phyloP scores from a whole-genome alignment of 768 basidiomycete genomes.

The Psilocybe sp. region DNA sequence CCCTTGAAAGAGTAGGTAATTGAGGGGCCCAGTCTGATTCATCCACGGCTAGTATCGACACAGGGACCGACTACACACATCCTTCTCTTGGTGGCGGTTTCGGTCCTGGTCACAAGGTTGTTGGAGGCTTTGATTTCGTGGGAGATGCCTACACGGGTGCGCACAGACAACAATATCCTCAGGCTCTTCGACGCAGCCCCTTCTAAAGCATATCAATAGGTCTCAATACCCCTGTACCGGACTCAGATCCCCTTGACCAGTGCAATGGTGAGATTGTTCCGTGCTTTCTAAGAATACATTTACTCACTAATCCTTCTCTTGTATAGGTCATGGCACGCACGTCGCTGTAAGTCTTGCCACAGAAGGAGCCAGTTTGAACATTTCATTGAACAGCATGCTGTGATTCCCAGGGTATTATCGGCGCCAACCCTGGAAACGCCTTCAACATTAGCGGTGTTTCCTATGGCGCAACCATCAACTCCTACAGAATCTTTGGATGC shows the following conservation, averaged over 20 bases:
- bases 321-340: conserved; percentile 49
- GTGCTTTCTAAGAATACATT: background rate
- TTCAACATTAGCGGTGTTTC: conserved; percentile 74
- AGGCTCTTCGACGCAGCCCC: background rate
- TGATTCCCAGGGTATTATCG: conserved; percentile 51
- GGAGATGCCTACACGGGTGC: conserved; percentile 50
- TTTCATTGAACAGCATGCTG: background rate
- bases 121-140: conserved; percentile 57
- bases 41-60: conserved; percentile 42
- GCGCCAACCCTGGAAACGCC: conserved; percentile 53
- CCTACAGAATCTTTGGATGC: conserved; percentile 65
- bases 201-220: conserved; percentile 20
- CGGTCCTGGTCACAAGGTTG: conserved; percentile 50
- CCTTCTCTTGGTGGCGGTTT: conserved; percentile 52
- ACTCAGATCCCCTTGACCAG: conserved; percentile 50
- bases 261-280: conserved; percentile 31
- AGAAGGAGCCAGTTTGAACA: no score
- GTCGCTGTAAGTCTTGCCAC: conserved; percentile 27
- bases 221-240: conserved; percentile 46
- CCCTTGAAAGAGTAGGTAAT: background rate
- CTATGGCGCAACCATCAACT: conserved; percentile 49
- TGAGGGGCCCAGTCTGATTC: background rate
- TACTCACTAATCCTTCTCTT: background rate
- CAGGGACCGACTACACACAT: conserved; percentile 56
- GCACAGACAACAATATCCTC: background rate